These are phyloP conservation scores for Panicum virgatum DNA, from an alignment of 202 grass and related monocot species.

Conservation along the genomic window DNA sequence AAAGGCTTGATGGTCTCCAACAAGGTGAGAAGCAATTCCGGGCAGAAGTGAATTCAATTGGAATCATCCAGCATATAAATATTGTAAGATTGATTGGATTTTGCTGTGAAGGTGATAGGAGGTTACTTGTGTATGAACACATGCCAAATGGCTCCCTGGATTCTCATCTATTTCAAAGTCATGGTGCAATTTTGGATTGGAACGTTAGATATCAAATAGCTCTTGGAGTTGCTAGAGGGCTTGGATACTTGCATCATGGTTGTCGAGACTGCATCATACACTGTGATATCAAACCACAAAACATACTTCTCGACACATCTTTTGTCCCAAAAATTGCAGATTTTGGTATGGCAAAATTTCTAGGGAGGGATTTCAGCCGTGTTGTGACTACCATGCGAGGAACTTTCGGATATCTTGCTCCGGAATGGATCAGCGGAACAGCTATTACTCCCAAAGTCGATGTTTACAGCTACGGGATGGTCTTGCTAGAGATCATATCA, in stretches of 20 bases:
- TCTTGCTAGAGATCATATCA: constrained; percentile 40
- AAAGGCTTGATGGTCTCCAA: constrained; percentile 37
- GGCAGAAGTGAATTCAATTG: constrained; percentile 51
- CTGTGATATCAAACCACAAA: constrained; percentile 63
- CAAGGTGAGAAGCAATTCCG: constrained; percentile 66
- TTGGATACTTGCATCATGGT: constrained; percentile 57
- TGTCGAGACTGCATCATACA: constrained; percentile 60
- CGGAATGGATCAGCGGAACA: constrained; percentile 45
- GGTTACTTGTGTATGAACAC: constrained; percentile 55
- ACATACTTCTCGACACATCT: constrained; percentile 49
- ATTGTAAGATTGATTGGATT: constrained; percentile 50
- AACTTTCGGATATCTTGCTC: constrained; percentile 42
- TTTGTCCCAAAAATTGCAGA: constrained; percentile 51
- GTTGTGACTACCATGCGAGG: constrained; percentile 60
- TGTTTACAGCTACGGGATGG: constrained; percentile 44
- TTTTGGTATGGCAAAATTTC: constrained; percentile 67
- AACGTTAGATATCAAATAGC: constrained; percentile 39
- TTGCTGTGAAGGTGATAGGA: constrained; percentile 43
- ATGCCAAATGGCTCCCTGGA: constrained; percentile 53
- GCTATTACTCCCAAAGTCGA: constrained; percentile 40
- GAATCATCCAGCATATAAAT: constrained; percentile 54
- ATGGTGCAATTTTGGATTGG: background rate
- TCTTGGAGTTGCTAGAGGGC: constrained; percentile 44
- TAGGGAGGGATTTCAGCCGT: constrained; percentile 61
- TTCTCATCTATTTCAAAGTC: constrained; percentile 25